Evolutionary conservation across 2,329 filamentous ascomycete genomes (phyloP).

Genomic region (Thelonectria blattea): DNA sequence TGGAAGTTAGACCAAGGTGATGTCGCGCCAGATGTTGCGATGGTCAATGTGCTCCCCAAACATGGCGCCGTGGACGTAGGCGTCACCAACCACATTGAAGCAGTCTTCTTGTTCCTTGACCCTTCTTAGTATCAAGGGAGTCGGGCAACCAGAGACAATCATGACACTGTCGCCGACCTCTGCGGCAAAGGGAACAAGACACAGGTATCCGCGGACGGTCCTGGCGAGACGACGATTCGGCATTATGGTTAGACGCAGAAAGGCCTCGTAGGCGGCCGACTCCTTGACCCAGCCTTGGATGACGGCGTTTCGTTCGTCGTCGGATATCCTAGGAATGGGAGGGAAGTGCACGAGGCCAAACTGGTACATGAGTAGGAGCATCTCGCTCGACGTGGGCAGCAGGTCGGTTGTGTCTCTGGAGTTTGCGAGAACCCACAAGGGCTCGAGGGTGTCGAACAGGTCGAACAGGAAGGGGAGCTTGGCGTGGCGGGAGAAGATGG

Average conservation of each 20-base stretch:
- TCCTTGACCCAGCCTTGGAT: constrained; percentile 17
- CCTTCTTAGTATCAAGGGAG: constrained; percentile 25
- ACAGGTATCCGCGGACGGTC: constrained; percentile 28
- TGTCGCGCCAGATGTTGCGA: constrained; percentile 22
- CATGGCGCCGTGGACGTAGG: constrained; percentile 28
- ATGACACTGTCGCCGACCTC: constrained; percentile 26
- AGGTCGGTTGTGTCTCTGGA: constrained; percentile 24
- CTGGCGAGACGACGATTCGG: constrained; percentile 26
- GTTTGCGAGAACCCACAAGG: constrained; percentile 32
- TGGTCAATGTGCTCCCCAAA: constrained; percentile 25
- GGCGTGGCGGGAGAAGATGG: constrained; percentile 10
- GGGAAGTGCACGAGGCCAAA: constrained; percentile 23
- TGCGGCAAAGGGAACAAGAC: constrained; percentile 26
- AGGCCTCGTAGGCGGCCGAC: constrained; percentile 26
- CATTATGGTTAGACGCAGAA: constrained; percentile 23
- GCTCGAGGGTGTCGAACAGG: constrained; percentile 29
- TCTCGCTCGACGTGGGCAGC: constrained; percentile 26
- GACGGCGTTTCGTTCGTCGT: constrained; percentile 13
- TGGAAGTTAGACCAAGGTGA: constrained; percentile 14
- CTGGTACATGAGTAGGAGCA: constrained; percentile 21
- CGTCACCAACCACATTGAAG: constrained; percentile 25
- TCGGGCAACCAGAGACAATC: constrained; percentile 28
- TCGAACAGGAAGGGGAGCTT: constrained; percentile 21
- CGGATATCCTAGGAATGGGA: constrained; percentile 10
- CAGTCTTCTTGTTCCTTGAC: constrained; percentile 16